Percentiles rank a stretch among this genome's conserved stretches.
Conservation (phyloP, 148 eudicot species). For the Beta vulgaris region DNA sequence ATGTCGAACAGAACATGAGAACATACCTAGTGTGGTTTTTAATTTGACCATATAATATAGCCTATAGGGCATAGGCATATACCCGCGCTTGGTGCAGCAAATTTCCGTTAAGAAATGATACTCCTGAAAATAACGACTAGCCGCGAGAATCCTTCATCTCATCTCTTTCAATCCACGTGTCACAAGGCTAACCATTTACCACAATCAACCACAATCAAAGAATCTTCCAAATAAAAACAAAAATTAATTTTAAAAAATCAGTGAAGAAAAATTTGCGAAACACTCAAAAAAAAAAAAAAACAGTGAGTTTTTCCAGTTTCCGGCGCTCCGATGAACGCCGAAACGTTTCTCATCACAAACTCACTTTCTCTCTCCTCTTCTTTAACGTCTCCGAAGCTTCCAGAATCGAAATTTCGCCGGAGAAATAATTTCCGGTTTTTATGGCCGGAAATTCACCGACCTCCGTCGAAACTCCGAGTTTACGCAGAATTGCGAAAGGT, state of each 20-base stretch:
- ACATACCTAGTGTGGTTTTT: too few relatives aligned
- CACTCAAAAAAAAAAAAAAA: neutral
- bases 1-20: too few relatives aligned
- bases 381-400: constrained; percentile 22
- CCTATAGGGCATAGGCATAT: too few relatives aligned
- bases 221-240: neutral
- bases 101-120: neutral
- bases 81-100: neutral
- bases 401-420: constrained; percentile 11
- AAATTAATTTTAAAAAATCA: neutral
- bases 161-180: constrained; percentile 38
- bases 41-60: too few relatives aligned
- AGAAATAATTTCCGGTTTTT: constrained; percentile 3
- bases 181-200: constrained; percentile 32
- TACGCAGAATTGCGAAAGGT: constrained; percentile 25
- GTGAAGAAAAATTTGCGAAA: neutral
- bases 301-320: neutral
- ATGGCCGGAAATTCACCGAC: constrained; percentile 15
- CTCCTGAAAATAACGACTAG: constrained; percentile 13
- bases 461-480: constrained; percentile 8
- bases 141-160: neutral
- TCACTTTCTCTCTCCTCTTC: constrained; percentile 30
- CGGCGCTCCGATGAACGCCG: constrained; percentile 48
- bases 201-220: constrained; percentile 11
- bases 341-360: constrained; percentile 45